Evolutionary conservation across 371 early-diverging fungal species (phyloP), one percentile per base, ranked within the genome.

Genomic region (Mortierella sp.): DNA sequence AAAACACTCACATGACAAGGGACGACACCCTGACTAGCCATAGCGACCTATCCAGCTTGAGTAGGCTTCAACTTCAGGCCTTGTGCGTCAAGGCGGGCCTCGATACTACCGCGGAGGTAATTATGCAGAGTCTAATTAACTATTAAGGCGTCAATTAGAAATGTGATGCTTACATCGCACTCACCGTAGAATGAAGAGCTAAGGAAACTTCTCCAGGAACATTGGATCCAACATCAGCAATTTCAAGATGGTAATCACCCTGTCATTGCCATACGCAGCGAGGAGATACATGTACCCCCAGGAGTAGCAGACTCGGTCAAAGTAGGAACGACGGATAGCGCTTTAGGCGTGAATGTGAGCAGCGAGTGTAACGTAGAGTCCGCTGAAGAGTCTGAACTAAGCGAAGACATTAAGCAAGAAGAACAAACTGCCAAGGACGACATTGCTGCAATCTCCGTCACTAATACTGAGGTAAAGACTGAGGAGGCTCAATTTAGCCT

Each of bases 51-150:
- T 47, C 65, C 0, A 62, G 66, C 9, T 22, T 78, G 70, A 62
- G 51, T 32, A 62, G 83, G 26, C 70, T 76, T 14, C 76, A 81
- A 37, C 73, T 81, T 11, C 83, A 81, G 58, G 64, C 83, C 3
- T 67, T 73, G 12, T 81, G 83, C 55, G 77, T 76, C 63, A 76
- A 81, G n/a, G 66, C 54, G 0, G 83, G 83, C 5, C 67, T 81
- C 26, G 77, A 70, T 59, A 62, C 83, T 8, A 81, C 76, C 0
- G 70, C 49, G 5, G 72, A 67, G 20, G 83, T 81, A 76, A 68
- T 39, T 10, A 43, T 40, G 43, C 37, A 14, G 45, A 40, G 4
- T 24, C 43, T 54, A 61, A 24, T 62, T 35, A 18, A 12, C n/a
- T 30, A n/a, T 52, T 52, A 52, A 52, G n/a, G 9, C 47, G n/a